phyloP scores from a whole-genome alignment of 176 grass and related monocot species.

The Panicum miliaceum region DNA sequence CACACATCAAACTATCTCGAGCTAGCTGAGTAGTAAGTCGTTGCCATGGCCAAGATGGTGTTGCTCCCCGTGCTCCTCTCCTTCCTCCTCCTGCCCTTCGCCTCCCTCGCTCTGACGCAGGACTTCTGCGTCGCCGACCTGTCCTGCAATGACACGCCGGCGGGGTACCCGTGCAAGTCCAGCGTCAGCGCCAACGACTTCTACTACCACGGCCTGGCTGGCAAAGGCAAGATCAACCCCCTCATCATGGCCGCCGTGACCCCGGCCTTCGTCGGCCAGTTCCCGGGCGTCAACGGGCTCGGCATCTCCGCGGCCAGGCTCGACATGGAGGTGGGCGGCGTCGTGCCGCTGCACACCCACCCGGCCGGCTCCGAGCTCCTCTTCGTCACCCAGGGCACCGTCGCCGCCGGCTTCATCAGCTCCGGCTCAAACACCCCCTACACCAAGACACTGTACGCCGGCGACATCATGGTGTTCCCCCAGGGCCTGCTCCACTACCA shows the following conservation, averaged over 20 bases:
- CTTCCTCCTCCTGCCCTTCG: slow-evolving; percentile 45
- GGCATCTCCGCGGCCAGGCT: slow-evolving; percentile 74
- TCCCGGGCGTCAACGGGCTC: slow-evolving; percentile 78
- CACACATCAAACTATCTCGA: not conserved
- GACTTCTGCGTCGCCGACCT: slow-evolving; percentile 84
- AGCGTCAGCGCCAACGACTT: slow-evolving; percentile 57
- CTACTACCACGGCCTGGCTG: slow-evolving; percentile 54
- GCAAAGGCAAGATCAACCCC: slow-evolving; percentile 50
- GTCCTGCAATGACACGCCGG: slow-evolving; percentile 55
- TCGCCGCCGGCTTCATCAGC: slow-evolving; percentile 69
- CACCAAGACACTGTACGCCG: slow-evolving; percentile 57
- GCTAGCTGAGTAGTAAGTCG: not conserved
- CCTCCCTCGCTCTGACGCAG: slow-evolving; percentile 46
- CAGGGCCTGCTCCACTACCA: slow-evolving; percentile 77
- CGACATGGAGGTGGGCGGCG: slow-evolving; percentile 63
- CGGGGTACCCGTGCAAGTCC: slow-evolving; percentile 68
- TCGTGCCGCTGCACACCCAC: slow-evolving; percentile 77
- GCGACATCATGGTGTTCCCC: slow-evolving; percentile 74
- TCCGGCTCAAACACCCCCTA: slow-evolving; percentile 52
- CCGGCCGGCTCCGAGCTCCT: slow-evolving; percentile 71
- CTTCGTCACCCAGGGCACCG: slow-evolving; percentile 51
- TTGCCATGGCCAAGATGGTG: slow-evolving; percentile 52
- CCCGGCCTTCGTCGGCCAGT: slow-evolving; percentile 71
- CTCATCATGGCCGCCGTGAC: slow-evolving; percentile 67
- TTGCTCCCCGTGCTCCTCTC: slow-evolving; percentile 47